A percentile compares a stretch with the other conserved stretches of the same genome.
phyloP scores from a whole-genome alignment of 2,329 filamentous ascomycete genomes.

The Lecanicillium sp. region DNA sequence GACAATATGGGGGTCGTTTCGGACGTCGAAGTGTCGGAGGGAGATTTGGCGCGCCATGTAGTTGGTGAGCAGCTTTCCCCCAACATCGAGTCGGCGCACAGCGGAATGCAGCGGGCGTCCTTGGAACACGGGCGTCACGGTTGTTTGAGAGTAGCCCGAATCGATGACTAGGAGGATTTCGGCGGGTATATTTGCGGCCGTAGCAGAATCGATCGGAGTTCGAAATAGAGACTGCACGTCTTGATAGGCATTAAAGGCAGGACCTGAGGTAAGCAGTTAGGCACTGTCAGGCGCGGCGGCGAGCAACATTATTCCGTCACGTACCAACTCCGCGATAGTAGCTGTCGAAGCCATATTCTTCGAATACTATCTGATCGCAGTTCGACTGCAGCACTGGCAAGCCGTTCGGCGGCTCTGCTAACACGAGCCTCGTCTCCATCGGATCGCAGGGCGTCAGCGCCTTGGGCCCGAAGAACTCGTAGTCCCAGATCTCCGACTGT shows the following conservation, averaged over 20 bases:
- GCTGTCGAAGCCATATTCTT: slow-evolving; percentile 88
- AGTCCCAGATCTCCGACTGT: slow-evolving; percentile 92
- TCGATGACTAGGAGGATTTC: slow-evolving; percentile 88
- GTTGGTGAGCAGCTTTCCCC: slow-evolving; percentile 90
- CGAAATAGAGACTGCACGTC: slow-evolving; percentile 66
- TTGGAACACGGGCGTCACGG: slow-evolving; percentile 76
- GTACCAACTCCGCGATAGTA: slow-evolving; percentile 71
- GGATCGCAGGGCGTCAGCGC: slow-evolving; percentile 68
- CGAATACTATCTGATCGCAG: slow-evolving; percentile 94
- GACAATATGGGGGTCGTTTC: slow-evolving; percentile 87
- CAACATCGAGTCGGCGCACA: slow-evolving; percentile 79
- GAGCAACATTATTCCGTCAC: slow-evolving; percentile 16
- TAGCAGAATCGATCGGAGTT: slow-evolving; percentile 44
- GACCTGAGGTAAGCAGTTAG: slow-evolving; percentile 40
- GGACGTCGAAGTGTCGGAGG: slow-evolving; percentile 88
- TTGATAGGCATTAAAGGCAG: slow-evolving; percentile 76
- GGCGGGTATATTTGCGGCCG: slow-evolving; percentile 45
- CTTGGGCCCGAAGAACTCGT: slow-evolving; percentile 69
- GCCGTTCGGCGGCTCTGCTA: slow-evolving; percentile 81
- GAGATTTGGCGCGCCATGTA: slow-evolving; percentile 86
- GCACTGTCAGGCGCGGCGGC: not conserved
- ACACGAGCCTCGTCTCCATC: slow-evolving; percentile 71
- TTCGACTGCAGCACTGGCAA: slow-evolving; percentile 77
- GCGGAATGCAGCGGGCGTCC: slow-evolving; percentile 76
- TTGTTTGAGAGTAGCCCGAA: slow-evolving; percentile 89